Conservation (phyloP, 2,329 filamentous ascomycete species). For the Claviceps fusiformis region DNA sequence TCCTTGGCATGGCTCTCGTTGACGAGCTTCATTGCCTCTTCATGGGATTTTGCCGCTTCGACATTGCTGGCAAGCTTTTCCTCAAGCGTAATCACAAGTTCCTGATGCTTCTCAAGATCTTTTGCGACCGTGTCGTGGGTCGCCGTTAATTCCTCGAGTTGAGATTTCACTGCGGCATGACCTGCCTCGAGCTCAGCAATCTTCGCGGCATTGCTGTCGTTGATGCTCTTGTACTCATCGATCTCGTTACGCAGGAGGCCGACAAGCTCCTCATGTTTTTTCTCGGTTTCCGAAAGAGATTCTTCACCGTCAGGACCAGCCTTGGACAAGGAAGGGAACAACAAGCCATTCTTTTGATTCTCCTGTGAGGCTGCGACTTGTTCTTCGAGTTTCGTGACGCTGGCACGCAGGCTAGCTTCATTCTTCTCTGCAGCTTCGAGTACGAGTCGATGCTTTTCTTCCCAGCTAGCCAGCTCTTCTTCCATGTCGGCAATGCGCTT, state of each 20-base stretch:
- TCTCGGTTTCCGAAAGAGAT: constrained; percentile 30
- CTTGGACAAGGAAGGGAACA: constrained; percentile 17
- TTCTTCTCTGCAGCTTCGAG: constrained; percentile 58
- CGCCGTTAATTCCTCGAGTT: constrained; percentile 53
- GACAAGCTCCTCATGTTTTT: constrained; percentile 46
- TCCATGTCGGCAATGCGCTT: constrained; percentile 52
- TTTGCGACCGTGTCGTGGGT: constrained; percentile 38
- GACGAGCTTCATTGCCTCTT: constrained; percentile 36
- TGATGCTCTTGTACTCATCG: constrained; percentile 64
- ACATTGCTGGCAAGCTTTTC: constrained; percentile 48
- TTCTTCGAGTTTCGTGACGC: constrained; percentile 58
- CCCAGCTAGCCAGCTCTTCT: constrained; percentile 59
- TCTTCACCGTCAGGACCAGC: constrained; percentile 25
- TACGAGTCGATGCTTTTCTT: constrained; percentile 58
- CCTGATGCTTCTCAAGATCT: constrained; percentile 31
- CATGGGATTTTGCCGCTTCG: constrained; percentile 38
- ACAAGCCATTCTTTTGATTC: constrained; percentile 31
- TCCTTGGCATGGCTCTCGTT: constrained; percentile 36
- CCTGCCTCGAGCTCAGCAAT: constrained; percentile 63
- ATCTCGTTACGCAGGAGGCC: constrained; percentile 58
- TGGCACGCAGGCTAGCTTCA: constrained; percentile 58
- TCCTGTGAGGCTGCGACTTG: constrained; percentile 41
- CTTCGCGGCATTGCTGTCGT: constrained; percentile 53
- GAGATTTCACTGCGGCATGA: constrained; percentile 49
- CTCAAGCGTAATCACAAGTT: constrained; percentile 39